Evolutionary conservation across 306 rosid genomes (phyloP), one percentile per base, ranked within the genome.

Genomic region (Adenanthera pavonina): DNA sequence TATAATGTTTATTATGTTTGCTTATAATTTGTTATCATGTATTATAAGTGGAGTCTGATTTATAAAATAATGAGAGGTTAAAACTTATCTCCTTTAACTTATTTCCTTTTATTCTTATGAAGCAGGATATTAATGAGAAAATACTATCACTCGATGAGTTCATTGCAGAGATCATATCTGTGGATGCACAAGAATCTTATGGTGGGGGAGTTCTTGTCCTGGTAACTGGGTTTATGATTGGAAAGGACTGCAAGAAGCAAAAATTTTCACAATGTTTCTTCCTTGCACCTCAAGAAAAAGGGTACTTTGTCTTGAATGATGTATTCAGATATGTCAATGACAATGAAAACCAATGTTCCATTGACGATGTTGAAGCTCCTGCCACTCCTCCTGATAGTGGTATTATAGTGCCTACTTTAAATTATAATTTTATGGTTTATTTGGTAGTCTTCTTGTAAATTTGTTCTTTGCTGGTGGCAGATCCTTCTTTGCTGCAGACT

Each of bases 211-310:
- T 94, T 46, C 77, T 92, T 88, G 97, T 92, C 59, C 89, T 92
- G 77, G 97, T 94, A 57, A 94, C 97, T 78, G 98, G 98, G 68
- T 91, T 78, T 88, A 84, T 92, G 87, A 88, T 78, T 34, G 93
- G 91, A 80, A 81, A 81, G 86, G 98, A 88, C 80, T 74, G 69
- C 64, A 43, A 60, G 69, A 92, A 84, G 82, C 77, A 80, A 74
- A 92, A 90, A 65, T 94, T 94, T 81, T 81, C 94, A 40, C 97
- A 94, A 80, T 87, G 92, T 79, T 94, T 94, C 83, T 94, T 94
- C 86, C 92, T 94, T 82, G 98, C 98, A 15, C 97, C 97, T 7
- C 98, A 94, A 85, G 97, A 94, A 76, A 90, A 88, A 78, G 98
- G 98, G 51, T 94, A 89, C 86, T 94, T 84, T 85, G 97, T 94